Conservation (phyloP, 495 filamentous ascomycete species). For the Daldinia decipiens region DNA sequence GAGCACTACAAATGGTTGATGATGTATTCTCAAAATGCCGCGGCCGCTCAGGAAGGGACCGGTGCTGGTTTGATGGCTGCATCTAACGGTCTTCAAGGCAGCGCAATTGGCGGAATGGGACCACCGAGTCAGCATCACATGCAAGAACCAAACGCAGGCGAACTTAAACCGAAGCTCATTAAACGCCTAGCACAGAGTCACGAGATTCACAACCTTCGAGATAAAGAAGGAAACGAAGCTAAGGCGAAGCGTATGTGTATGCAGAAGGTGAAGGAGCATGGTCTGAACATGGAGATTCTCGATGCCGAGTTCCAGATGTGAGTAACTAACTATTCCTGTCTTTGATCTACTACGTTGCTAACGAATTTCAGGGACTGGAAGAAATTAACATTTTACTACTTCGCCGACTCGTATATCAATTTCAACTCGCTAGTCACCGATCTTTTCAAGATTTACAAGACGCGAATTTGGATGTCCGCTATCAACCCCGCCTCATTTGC, state of each 20-base stretch:
- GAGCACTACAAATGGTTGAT: slow-evolving; percentile 97
- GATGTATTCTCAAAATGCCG: slow-evolving; percentile 89
- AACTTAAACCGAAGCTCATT: slow-evolving; percentile 94
- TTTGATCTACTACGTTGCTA: slow-evolving; percentile 10
- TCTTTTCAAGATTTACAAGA: slow-evolving; percentile 99
- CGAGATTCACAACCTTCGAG: slow-evolving; percentile 84
- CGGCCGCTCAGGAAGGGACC: slow-evolving; percentile 64
- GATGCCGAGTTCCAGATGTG: slow-evolving; percentile 99
- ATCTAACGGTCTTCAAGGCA: slow-evolving; percentile 68
- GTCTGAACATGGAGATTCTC: slow-evolving; percentile 96
- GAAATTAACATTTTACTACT: slow-evolving; percentile 98
- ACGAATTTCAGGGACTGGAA: slow-evolving; percentile 85
- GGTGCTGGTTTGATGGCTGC: slow-evolving; percentile 66
- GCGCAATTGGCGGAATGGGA: slow-evolving; percentile 79
- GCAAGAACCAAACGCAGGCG: slow-evolving; percentile 76
- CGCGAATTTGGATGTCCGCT: slow-evolving; percentile 98
- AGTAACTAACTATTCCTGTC: slow-evolving; percentile 53
- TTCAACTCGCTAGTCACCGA: slow-evolving; percentile 98
- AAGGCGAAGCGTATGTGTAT: slow-evolving; percentile 97
- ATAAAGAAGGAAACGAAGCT: slow-evolving; percentile 97
- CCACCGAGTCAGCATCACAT: slow-evolving; percentile 74
- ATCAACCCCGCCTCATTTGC: slow-evolving; percentile 98
- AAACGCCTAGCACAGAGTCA: slow-evolving; percentile 91
- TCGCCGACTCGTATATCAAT: slow-evolving; percentile 97
- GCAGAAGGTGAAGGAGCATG: slow-evolving; percentile 94